Conservation (phyloP, 768 basidiomycete genomes). For the Leccinum barrowsii region DNA sequence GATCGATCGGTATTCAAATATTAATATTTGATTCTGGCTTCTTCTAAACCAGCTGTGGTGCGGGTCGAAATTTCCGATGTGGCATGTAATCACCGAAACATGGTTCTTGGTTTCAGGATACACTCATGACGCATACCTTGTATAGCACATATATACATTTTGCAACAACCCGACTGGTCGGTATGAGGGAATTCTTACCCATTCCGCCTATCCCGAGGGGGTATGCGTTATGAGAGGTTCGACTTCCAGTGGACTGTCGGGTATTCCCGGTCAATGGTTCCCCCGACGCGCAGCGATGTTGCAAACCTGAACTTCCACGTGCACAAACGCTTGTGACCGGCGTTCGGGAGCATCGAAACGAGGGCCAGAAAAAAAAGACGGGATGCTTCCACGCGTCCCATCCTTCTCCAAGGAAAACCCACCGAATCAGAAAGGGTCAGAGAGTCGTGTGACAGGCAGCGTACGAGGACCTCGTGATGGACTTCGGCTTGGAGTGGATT, state of each 20-base stretch:
- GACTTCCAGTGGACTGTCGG: neutral
- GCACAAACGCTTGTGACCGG: neutral
- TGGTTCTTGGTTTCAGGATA: neutral
- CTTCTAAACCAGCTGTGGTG: neutral
- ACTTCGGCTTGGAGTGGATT: neutral
- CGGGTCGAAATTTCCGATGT: neutral
- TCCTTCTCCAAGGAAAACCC: neutral
- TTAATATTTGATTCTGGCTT: neutral
- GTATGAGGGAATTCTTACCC: too few relatives aligned
- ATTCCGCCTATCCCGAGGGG: too few relatives aligned
- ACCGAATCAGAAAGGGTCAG: slow-evolving; percentile 10
- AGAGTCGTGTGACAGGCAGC: slow-evolving; percentile 13
- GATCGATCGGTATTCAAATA: neutral
- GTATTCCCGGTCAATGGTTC: neutral
- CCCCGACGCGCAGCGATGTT: neutral
- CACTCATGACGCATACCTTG: too few relatives aligned
- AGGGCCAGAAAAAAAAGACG: neutral
- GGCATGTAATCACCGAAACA: slow-evolving; percentile 18
- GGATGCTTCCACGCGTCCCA: neutral
- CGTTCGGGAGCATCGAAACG: neutral
- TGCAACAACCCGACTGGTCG: too few relatives aligned
- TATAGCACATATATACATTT: too few relatives aligned
- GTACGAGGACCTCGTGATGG: slow-evolving; percentile 2
- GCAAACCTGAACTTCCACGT: neutral
- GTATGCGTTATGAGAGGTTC: neutral